A percentile compares a stretch with the other conserved stretches of the same genome.
Conservation (phyloP, 805 yeast genomes). For the Candida takata region DNA sequence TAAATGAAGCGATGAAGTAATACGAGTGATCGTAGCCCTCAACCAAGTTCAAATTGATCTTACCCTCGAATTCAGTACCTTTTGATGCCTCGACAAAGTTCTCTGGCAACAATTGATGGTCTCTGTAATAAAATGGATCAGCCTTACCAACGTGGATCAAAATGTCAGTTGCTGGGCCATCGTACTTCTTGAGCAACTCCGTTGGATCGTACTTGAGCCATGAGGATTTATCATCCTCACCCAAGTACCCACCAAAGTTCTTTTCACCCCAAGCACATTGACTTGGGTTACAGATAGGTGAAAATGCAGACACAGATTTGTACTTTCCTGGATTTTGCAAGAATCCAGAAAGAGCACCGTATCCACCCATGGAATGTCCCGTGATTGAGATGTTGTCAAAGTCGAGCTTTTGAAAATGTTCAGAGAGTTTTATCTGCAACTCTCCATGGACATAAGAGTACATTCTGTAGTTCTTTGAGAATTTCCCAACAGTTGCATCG, state of each 20-base stretch:
- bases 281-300: conserved; percentile 82
- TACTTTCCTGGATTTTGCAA: conserved; percentile 65
- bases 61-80: conserved; percentile 50
- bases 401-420: conserved; percentile 41
- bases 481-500: conserved; percentile 72
- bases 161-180: conserved; percentile 48
- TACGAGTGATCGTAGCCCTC: conserved; percentile 91
- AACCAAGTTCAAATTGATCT: conserved; percentile 52
- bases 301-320: conserved; percentile 79
- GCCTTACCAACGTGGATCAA: conserved; percentile 77
- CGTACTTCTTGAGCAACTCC: conserved; percentile 51
- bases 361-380: conserved; percentile 99
- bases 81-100: conserved; percentile 52
- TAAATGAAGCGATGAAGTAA: conserved; percentile 75
- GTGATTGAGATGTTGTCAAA: conserved; percentile 62
- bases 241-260: conserved; percentile 74
- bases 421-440: conserved; percentile 40
- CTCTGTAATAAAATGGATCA: conserved; percentile 62
- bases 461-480: conserved; percentile 74
- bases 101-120: conserved; percentile 69
- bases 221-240: conserved; percentile 31
- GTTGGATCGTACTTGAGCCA: conserved; percentile 88
- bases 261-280: conserved; percentile 83
- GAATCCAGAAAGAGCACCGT: conserved; percentile 74
- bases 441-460: conserved; percentile 75